Conservation (phyloP, 2,329 filamentous ascomycete species). For the Calonectria fujianensis region DNA sequence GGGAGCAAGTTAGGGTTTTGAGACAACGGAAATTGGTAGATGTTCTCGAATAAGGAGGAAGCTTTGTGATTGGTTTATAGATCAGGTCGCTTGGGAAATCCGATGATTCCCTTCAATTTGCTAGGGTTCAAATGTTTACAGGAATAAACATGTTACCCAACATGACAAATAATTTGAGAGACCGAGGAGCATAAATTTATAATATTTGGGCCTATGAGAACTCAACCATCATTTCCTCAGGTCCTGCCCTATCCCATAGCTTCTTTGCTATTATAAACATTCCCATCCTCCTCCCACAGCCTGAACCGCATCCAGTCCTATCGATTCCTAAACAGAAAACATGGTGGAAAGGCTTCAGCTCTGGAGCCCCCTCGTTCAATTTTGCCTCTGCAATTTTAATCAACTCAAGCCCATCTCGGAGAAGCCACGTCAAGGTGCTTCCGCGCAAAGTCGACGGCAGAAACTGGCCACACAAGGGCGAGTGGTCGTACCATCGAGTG, state of each 20-base stretch:
- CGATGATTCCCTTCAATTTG: too few relatives aligned
- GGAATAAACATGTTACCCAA: too few relatives aligned
- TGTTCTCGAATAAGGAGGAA: too few relatives aligned
- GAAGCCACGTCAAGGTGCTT: background rate
- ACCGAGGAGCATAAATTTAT: rapidly evolving
- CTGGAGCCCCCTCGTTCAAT: background rate
- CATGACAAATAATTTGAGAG: background rate
- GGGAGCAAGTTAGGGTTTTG: too few relatives aligned
- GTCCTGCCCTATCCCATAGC: background rate
- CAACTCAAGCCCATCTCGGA: background rate
- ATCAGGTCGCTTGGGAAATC: too few relatives aligned
- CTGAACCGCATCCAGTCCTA: background rate
- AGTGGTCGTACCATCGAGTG: background rate
- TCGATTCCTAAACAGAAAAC: background rate
- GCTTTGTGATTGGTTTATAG: too few relatives aligned
- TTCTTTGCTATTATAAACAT: background rate
- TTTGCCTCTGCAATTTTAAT: background rate
- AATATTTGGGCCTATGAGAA: background rate
- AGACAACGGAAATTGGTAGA: too few relatives aligned
- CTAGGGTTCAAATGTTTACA: too few relatives aligned
- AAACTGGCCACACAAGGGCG: background rate
- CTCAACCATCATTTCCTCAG: background rate
- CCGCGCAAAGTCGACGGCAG: background rate
- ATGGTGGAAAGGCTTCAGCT: background rate
- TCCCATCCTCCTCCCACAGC: background rate